Evolutionary conservation across 139 green algal genomes (phyloP).

Genomic region (Haematococcus lacustris): DNA sequence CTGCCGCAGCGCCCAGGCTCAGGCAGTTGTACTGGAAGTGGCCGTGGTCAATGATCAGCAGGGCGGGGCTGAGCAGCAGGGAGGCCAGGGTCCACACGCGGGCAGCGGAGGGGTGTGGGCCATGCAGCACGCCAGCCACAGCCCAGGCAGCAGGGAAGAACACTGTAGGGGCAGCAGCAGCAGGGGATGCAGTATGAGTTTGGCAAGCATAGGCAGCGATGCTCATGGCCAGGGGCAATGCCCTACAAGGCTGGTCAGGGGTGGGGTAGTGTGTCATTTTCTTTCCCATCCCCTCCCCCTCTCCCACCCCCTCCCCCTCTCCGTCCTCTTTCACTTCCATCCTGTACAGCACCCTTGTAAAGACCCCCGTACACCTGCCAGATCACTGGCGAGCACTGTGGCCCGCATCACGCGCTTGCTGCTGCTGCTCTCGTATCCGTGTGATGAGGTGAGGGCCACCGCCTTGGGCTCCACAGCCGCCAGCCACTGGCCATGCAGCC

Average conservation of each 20-base stretch:
- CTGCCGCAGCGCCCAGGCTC: slow-evolving; percentile 29
- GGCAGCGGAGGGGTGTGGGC: background rate
- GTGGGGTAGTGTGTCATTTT: background rate
- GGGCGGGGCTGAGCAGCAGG: slow-evolving; percentile 74
- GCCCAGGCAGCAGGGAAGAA: slow-evolving; percentile 70
- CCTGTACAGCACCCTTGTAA: background rate
- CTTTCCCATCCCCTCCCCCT: background rate
- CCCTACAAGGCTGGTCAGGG: background rate
- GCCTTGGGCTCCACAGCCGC: slow-evolving; percentile 57
- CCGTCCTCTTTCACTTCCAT: background rate
- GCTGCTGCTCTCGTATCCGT: slow-evolving; percentile 72
- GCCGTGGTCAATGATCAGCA: slow-evolving; percentile 91
- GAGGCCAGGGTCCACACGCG: slow-evolving; percentile 25
- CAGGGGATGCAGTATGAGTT: background rate
- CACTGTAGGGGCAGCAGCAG: slow-evolving; percentile 34
- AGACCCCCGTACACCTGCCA: slow-evolving; percentile 35
- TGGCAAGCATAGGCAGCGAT: slow-evolving; percentile 4
- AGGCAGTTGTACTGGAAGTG: slow-evolving; percentile 86
- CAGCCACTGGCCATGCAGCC: slow-evolving; percentile 66
- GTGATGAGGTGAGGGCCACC: slow-evolving; percentile 57
- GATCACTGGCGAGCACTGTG: slow-evolving; percentile 77
- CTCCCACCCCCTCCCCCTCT: background rate
- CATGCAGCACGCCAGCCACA: slow-evolving; percentile 13
- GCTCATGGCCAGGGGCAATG: background rate
- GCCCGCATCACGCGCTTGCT: slow-evolving; percentile 80